Percentiles rank a stretch among this genome's conserved stretches.
phyloP scores from a whole-genome alignment of 805 yeast genomes.

The Kodamaea sagamina region DNA sequence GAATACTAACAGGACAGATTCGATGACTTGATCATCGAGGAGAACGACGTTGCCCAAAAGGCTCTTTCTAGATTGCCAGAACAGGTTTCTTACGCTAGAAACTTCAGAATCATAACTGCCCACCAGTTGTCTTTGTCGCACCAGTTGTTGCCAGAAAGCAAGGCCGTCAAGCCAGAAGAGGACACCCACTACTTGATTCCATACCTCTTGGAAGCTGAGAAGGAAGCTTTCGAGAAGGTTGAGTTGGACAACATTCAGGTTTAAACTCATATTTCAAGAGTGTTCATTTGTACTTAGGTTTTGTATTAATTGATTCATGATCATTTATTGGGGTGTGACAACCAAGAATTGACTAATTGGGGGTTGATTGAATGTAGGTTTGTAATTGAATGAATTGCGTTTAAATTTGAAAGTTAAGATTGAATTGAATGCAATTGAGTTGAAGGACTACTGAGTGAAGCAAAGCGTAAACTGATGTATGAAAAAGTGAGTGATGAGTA shows the following conservation, averaged over 20 bases:
- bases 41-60: conserved; percentile 80
- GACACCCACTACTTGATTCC: conserved; percentile 84
- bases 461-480: too few relatives aligned
- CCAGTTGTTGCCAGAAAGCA: conserved; percentile 77
- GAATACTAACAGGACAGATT: conserved; percentile 45
- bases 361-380: too few relatives aligned
- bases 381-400: too few relatives aligned
- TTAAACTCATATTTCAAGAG: conserved; percentile 12
- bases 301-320: neutral
- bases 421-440: too few relatives aligned
- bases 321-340: too few relatives aligned
- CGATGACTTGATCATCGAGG: conserved; percentile 87
- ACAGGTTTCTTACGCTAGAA: conserved; percentile 84
- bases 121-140: conserved; percentile 84
- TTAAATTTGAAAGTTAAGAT: too few relatives aligned
- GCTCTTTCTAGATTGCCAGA: conserved; percentile 87
- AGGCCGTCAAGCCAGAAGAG: conserved; percentile 77
- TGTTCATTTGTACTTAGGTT: neutral
- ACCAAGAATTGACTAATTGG: too few relatives aligned
- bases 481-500: too few relatives aligned
- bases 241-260: conserved; percentile 77
- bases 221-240: conserved; percentile 82
- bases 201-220: conserved; percentile 90
- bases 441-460: too few relatives aligned
- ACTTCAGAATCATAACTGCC: conserved; percentile 88